Percentiles rank a stretch among this genome's conserved stretches.
Conservation (phyloP, 495 filamentous ascomycete genomes). For the Lophium mytilinum region DNA sequence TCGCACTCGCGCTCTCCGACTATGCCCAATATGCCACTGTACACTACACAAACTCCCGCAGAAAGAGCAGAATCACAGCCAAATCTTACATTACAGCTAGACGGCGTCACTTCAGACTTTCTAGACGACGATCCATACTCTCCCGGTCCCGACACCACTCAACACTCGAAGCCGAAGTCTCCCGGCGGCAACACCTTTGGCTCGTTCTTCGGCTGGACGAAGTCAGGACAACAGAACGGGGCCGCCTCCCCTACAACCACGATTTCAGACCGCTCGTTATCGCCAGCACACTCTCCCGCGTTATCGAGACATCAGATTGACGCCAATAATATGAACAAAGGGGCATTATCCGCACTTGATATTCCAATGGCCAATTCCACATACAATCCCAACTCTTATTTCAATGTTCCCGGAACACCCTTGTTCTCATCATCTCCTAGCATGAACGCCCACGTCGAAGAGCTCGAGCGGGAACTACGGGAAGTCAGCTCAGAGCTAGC, state of each 20-base stretch:
- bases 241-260: conserved; percentile 56
- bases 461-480: conserved; percentile 88
- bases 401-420: conserved; percentile 34
- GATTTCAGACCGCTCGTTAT: conserved; percentile 54
- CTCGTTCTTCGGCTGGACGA: conserved; percentile 60
- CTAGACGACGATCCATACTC: conserved; percentile 23
- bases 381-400: conserved; percentile 22
- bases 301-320: conserved; percentile 35
- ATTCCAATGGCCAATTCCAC: conserved; percentile 32
- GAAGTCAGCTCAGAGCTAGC: conserved; percentile 90
- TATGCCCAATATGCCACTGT: conserved; percentile 32
- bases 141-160: conserved; percentile 19
- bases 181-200: conserved; percentile 52
- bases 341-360: conserved; percentile 34
- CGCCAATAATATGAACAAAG: conserved; percentile 27
- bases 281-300: conserved; percentile 51
- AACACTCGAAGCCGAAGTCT: conserved; percentile 45
- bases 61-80: conserved; percentile 7
- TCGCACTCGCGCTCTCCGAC: conserved; percentile 19
- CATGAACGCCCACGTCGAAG: conserved; percentile 48
- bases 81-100: conserved; percentile 27
- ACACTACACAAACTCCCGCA: conserved; percentile 14
- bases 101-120: conserved; percentile 26
- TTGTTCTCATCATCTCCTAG: conserved; percentile 37
- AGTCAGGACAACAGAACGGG: conserved; percentile 47